These are phyloP conservation scores for Daldinia sp. DNA, from an alignment of 2,329 filamentous ascomycete species.

Conservation along the genomic window DNA sequence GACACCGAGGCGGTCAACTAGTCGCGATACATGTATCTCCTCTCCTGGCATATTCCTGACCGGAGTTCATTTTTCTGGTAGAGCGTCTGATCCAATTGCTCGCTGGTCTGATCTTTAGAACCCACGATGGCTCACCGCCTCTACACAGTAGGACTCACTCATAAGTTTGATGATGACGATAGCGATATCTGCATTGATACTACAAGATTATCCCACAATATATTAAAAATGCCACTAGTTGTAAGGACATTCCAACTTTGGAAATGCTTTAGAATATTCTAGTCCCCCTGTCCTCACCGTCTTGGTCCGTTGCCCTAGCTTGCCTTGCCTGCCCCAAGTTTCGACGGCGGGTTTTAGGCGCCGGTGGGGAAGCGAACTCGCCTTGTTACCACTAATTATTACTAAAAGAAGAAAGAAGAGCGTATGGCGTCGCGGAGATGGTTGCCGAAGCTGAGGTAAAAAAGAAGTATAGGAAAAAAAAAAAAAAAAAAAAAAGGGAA, in stretches of 20 bases:
- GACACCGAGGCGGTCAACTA: conserved; percentile 20
- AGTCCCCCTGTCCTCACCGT: conserved; percentile 26
- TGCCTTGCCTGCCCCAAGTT: conserved; percentile 16
- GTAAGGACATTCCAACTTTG: conserved; percentile 29
- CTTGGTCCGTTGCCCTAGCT: conserved; percentile 11
- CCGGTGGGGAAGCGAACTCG: conserved; percentile 28
- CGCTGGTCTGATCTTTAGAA: conserved; percentile 1
- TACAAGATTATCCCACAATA: conserved; percentile 21
- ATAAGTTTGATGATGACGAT: conserved; percentile 26
- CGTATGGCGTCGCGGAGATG: conserved; percentile 29
- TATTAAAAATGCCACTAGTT: conserved; percentile 27
- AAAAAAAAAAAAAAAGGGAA: not conserved
- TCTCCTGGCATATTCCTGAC: conserved; percentile 13
- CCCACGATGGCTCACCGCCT: conserved; percentile 31
- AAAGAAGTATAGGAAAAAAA: not conserved
- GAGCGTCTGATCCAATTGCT: conserved; percentile 22
- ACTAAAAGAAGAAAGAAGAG: conserved; percentile 10
- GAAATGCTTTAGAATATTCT: conserved; percentile 39
- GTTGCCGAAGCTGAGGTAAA: conserved; percentile 24
- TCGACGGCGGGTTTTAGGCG: conserved; percentile 20
- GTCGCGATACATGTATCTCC: conserved; percentile 18
- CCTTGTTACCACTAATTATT: conserved; percentile 23
- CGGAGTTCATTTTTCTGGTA: conserved; percentile 14
- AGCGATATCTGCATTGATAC: conserved; percentile 23
- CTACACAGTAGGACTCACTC: conserved; percentile 7